Percentiles rank a stretch among this genome's conserved stretches.
phyloP scores from a whole-genome alignment of 495 filamentous ascomycete species.

The Hypoxylon lienhwacheense region DNA sequence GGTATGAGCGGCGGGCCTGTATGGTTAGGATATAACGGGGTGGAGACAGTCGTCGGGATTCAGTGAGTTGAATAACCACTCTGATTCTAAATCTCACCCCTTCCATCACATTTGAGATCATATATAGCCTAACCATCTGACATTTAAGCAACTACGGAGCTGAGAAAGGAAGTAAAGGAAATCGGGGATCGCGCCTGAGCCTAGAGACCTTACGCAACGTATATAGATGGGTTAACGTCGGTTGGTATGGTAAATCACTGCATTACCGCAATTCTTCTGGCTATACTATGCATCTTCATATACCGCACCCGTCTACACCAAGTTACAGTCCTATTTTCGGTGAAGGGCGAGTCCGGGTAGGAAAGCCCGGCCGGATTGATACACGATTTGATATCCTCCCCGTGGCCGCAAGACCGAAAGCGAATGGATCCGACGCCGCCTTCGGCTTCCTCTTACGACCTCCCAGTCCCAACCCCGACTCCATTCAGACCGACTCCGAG shows the following conservation, averaged over 20 bases:
- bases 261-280: conserved; percentile 10
- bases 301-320: neutral
- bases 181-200: conserved; percentile 14
- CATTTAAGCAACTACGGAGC: conserved; percentile 20
- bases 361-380: conserved; percentile 16
- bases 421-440: conserved; percentile 1
- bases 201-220: conserved; percentile 11
- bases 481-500: neutral
- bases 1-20: conserved; percentile 33
- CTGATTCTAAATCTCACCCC: neutral
- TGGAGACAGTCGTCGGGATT: conserved; percentile 26
- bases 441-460: conserved; percentile 14
- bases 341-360: conserved; percentile 18
- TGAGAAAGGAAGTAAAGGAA: conserved; percentile 2
- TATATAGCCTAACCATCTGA: neutral
- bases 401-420: conserved; percentile 5
- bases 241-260: conserved; percentile 19
- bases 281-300: conserved; percentile 20
- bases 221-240: conserved; percentile 20
- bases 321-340: neutral
- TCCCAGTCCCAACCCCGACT: neutral
- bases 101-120: neutral
- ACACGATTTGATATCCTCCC: conserved; percentile 17
- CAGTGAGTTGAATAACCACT: conserved; percentile 14
- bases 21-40: conserved; percentile 26